Evolutionary conservation across 495 filamentous ascomycete genomes (phyloP), one percentile per base, ranked within the genome.

Genomic region (Pseudevernia furfuracea): DNA sequence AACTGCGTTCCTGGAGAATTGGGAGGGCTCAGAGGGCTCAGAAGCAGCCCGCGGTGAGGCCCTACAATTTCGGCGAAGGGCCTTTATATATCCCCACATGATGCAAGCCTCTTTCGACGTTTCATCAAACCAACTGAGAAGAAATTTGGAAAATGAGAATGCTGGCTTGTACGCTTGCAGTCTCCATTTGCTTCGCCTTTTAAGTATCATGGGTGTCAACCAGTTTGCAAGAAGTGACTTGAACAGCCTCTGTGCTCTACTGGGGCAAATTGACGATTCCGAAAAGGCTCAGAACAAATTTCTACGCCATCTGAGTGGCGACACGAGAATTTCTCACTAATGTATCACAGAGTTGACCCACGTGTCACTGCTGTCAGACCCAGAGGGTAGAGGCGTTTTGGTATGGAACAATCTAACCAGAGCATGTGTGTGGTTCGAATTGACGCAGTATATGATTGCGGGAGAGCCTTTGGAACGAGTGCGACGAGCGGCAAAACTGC

Each of bases 341-440:
- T 60, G 59, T 34, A 36, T 43, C 12, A 60, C 59, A 23, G 59
- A 60, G 30, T 21, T 60, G 15, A 19, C 23, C 19, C 28, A 48
- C 14, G 59, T 46, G 5, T 60, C 59, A 1, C 21, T 60, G 15
- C 30, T 60, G 19, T 60, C 59, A 32, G 38, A 2, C 59, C 6
- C 30, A 6, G 30, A 34, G 23, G 58, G n/a, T 1, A 32, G 14
- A 32, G 39, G 28, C 19, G 19, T 23, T n/a, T 2, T 60, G 14
- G 4, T 46, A 21, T 28, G 46, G 14, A 60, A 60, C 44, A 32
- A 43, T 19, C 30, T 60, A 25, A 60, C 44, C 0, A 60, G 12
- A 32, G 58, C 58, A 43, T 60, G 58, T 43, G 58, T 23, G 1
- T 30, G 1, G 14, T 8, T n/a, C 23, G 21, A 5, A n/a, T 17